Evolutionary conservation across 2,329 filamentous ascomycete species (phyloP).

Genomic region (Beauveria rudraprayagi): DNA sequence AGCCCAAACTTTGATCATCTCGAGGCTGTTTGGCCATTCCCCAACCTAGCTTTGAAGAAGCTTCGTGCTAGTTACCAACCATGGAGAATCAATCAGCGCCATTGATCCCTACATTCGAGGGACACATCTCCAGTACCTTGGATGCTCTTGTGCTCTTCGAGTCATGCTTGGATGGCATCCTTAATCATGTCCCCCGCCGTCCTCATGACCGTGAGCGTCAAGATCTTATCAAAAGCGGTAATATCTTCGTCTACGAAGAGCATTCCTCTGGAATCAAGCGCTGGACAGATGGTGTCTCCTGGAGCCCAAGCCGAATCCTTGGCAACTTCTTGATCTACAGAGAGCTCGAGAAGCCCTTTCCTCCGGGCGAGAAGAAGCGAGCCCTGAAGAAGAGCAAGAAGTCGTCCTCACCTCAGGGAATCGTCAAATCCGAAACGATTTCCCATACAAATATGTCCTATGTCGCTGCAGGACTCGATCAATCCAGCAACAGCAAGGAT

Average conservation of each 20-base stretch:
- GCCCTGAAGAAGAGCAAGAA: conserved; percentile 62
- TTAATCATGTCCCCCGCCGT: conserved; percentile 70
- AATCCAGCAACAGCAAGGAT: conserved; percentile 20
- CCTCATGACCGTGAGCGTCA: conserved; percentile 79
- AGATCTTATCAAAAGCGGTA: conserved; percentile 72
- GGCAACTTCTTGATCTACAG: conserved; percentile 82
- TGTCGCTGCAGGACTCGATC: conserved; percentile 11
- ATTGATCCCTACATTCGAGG: conserved; percentile 58
- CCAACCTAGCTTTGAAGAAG: background rate
- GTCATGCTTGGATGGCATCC: conserved; percentile 60
- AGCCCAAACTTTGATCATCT: background rate
- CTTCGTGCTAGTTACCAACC: background rate
- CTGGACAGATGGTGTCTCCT: conserved; percentile 87
- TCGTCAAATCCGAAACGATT: conserved; percentile 26
- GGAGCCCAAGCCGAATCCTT: conserved; percentile 82
- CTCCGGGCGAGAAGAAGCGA: conserved; percentile 76
- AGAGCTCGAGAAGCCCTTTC: conserved; percentile 69
- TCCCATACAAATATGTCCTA: conserved; percentile 18
- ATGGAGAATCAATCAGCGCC: conserved; percentile 24
- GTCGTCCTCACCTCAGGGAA: conserved; percentile 20
- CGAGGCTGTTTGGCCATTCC: background rate
- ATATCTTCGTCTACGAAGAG: conserved; percentile 88
- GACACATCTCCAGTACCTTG: conserved; percentile 58
- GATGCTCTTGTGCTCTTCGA: conserved; percentile 79
- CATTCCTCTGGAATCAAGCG: conserved; percentile 84